Conservation (phyloP, 2,329 filamentous ascomycete genomes). For the Sporothrix globosa region DNA sequence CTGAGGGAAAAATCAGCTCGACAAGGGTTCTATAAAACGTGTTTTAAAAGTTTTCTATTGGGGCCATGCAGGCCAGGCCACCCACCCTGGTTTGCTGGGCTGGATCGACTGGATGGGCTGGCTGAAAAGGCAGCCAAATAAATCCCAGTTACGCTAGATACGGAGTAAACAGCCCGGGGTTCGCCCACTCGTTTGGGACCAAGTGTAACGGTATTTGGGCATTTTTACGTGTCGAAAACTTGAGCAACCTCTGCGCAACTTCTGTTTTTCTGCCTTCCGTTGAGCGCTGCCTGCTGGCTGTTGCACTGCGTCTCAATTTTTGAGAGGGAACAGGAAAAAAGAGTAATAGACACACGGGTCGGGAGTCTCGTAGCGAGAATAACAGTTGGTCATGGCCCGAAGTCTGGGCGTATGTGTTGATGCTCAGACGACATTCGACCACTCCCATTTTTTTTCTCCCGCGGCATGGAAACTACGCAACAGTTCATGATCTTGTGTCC, state of each 20-base stretch:
- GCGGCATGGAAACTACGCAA: neutral
- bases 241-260: neutral
- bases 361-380: neutral
- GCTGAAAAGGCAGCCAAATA: neutral
- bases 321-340: neutral
- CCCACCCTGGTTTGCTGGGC: conserved; percentile 13
- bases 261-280: neutral
- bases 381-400: conserved; percentile 6
- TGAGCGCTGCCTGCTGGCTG: conserved; percentile 5
- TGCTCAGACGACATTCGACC: neutral
- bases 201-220: conserved; percentile 12
- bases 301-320: conserved; percentile 13
- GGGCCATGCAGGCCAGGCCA: no score
- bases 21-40: conserved; percentile 6
- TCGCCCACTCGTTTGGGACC: neutral
- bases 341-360: conserved; percentile 1
- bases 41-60: conserved; percentile 8
- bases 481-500: neutral
- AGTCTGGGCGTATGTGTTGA: neutral
- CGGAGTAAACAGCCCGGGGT: neutral
- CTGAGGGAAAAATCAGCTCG: neutral
- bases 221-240: neutral
- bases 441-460: neutral
- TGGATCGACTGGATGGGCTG: neutral
- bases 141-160: no score